Evolutionary conservation across 2,329 filamentous ascomycete species (phyloP).

Genomic region (Fusarium fracticaudum): DNA sequence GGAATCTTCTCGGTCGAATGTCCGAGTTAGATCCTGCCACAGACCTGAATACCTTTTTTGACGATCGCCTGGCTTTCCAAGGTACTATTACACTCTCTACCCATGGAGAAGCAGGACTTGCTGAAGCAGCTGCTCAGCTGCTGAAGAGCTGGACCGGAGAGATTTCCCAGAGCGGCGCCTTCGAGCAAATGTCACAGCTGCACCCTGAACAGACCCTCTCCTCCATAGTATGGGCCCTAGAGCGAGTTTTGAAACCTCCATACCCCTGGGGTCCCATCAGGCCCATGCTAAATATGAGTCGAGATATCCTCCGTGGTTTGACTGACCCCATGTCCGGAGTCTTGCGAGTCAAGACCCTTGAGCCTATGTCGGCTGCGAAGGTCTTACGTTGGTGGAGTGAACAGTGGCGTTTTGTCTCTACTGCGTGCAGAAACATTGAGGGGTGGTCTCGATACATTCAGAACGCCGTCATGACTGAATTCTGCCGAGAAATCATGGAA

Average conservation of each 20-base stretch:
- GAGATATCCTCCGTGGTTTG: constrained; percentile 65
- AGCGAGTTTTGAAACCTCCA: constrained; percentile 48
- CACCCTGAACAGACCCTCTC: constrained; percentile 54
- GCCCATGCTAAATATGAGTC: constrained; percentile 65
- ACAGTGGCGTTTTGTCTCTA: constrained; percentile 83
- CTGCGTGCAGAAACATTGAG: constrained; percentile 85
- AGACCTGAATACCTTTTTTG: constrained; percentile 76
- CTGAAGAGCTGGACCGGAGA: constrained; percentile 85
- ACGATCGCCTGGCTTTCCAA: constrained; percentile 73
- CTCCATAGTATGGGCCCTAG: constrained; percentile 55
- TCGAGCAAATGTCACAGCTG: constrained; percentile 52
- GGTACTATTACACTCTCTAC: constrained; percentile 83
- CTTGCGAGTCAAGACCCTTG: constrained; percentile 64
- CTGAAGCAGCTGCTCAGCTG: constrained; percentile 81
- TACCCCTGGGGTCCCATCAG: constrained; percentile 66
- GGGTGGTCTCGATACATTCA: constrained; percentile 81
- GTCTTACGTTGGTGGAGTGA: constrained; percentile 84
- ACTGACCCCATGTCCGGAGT: constrained; percentile 66
- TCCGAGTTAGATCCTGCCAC: constrained; percentile 75
- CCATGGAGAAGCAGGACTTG: constrained; percentile 81
- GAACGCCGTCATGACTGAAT: constrained; percentile 84
- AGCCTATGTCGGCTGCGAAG: constrained; percentile 69
- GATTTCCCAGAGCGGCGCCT: constrained; percentile 54
- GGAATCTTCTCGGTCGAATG: constrained; percentile 79
- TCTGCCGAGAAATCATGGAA: constrained; percentile 95